These are phyloP conservation scores for Ascochyta lentis DNA, from an alignment of 2,329 filamentous ascomycete species.

Conservation along the genomic window DNA sequence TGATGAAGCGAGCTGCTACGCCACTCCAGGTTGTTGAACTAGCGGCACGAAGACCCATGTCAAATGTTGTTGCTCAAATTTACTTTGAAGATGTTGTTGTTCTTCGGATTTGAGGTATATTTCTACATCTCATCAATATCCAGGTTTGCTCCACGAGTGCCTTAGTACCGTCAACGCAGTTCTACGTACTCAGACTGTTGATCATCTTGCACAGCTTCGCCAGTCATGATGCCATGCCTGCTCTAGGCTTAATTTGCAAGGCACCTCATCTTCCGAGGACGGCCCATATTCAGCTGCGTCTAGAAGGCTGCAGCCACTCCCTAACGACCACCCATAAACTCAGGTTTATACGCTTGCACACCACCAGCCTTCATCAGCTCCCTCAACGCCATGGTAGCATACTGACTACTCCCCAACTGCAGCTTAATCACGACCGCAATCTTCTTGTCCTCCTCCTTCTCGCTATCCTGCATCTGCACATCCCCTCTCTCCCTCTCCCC, in stretches of 20 bases:
- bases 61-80: background rate
- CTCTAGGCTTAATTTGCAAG: no score
- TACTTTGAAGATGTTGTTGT: no score
- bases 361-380: slow-evolving; percentile 76
- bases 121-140: no score
- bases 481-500: slow-evolving; percentile 55
- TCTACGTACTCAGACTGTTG: no score
- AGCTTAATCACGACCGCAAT: slow-evolving; percentile 75
- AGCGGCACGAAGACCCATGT: background rate
- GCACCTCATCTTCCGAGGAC: no score
- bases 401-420: slow-evolving; percentile 78
- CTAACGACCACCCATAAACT: slow-evolving; percentile 61
- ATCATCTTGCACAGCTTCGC: no score
- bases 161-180: no score
- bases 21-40: background rate
- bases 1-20: background rate
- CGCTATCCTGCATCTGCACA: slow-evolving; percentile 29
- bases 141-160: no score
- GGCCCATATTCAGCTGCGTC: no score
- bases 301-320: no score
- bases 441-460: slow-evolving; percentile 52
- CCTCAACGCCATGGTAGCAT: slow-evolving; percentile 82
- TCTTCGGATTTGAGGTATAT: no score
- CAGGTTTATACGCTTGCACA: slow-evolving; percentile 66
- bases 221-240: no score